Evolutionary conservation across 169 alveolate genomes (phyloP).

Genomic region (Amoebophrya sp.): DNA sequence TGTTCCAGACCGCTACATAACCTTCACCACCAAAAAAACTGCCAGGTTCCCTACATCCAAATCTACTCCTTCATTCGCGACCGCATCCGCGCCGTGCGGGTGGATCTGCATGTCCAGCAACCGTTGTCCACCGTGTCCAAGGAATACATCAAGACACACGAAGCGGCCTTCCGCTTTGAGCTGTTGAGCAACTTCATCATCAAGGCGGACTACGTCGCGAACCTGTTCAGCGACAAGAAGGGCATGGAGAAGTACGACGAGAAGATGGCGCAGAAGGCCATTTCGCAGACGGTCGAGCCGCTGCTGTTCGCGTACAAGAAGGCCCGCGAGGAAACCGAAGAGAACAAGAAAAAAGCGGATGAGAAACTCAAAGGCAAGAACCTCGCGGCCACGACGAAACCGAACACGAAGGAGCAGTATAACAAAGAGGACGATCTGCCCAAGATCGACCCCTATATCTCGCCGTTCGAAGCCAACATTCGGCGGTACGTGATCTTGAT

Average conservation of each 20-base stretch:
- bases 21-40: too few relatives aligned
- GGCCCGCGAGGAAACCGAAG: not conserved
- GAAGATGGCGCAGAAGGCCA: not conserved
- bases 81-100: slow-evolving; percentile 15
- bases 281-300: not conserved
- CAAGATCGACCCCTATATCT: too few relatives aligned
- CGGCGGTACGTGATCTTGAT: not conserved
- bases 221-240: not conserved
- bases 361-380: too few relatives aligned
- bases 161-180: slow-evolving; percentile 2
- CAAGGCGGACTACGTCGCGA: not conserved
- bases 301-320: not conserved
- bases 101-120: slow-evolving; percentile 15
- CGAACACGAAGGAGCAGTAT: too few relatives aligned
- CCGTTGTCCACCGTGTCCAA: not conserved
- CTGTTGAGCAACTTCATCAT: not conserved
- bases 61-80: not conserved
- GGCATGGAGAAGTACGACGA: not conserved
- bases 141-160: not conserved
- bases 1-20: too few relatives aligned
- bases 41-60: not conserved
- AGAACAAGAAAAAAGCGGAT: not conserved
- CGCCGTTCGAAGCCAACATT: too few relatives aligned
- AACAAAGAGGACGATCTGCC: too few relatives aligned
- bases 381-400: too few relatives aligned